These are phyloP conservation scores for Dovyalis caffra DNA, from an alignment of 345 rosid genomes.

Conservation along the genomic window DNA sequence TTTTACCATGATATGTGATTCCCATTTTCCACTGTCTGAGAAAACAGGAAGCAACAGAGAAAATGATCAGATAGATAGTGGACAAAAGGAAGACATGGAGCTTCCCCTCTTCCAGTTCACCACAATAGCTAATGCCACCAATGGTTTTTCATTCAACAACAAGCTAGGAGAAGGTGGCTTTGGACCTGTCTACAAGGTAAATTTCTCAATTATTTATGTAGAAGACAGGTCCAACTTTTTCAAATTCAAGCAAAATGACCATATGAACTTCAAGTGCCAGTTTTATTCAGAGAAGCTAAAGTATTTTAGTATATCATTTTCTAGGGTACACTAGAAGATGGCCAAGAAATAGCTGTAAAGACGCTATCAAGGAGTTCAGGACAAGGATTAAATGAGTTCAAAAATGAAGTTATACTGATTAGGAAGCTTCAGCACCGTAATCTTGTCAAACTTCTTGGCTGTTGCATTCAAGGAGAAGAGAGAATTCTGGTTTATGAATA, in stretches of 20 bases:
- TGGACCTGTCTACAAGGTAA: constrained; percentile 14
- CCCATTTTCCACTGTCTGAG: not conserved
- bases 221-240: too few species aligned
- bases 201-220: not conserved
- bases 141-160: not conserved
- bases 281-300: not conserved
- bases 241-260: too few species aligned
- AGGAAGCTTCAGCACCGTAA: constrained; percentile 10
- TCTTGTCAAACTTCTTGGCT: constrained; percentile 26
- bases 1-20: too few species aligned
- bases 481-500: constrained; percentile 35
- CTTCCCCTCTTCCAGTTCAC: not conserved
- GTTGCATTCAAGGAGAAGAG: constrained; percentile 34
- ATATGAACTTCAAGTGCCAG: not conserved
- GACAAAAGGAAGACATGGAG: not conserved
- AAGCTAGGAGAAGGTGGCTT: constrained; percentile 15
- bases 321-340: not conserved
- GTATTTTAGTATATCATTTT: not conserved
- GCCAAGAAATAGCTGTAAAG: constrained; percentile 20
- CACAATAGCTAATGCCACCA: not conserved
- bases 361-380: constrained; percentile 12
- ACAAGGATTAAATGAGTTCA: constrained; percentile 19
- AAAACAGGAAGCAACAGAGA: not conserved
- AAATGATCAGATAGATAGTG: not conserved
- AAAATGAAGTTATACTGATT: constrained; percentile 11